Percentiles rank a stretch among this genome's conserved stretches.
These are phyloP conservation scores for Pythium sp. DNA, from an alignment of 352 stramenopile genomes.

Conservation along the genomic window DNA sequence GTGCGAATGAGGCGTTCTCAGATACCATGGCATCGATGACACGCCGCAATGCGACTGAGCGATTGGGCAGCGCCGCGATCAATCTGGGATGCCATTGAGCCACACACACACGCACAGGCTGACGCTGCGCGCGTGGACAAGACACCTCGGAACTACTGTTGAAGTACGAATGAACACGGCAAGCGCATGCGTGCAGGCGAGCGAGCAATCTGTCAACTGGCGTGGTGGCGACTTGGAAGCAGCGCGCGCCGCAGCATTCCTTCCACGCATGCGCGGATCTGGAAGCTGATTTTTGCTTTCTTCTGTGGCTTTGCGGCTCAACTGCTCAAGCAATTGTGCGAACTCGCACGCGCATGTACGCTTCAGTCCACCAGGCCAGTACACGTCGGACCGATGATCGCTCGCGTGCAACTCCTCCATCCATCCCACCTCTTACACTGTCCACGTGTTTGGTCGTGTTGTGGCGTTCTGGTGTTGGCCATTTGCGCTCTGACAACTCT, in stretches of 20 bases:
- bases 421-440: background rate
- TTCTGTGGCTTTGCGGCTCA: background rate
- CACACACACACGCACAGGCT: constrained; percentile 3
- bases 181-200: background rate
- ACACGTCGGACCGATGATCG: background rate
- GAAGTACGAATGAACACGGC: background rate
- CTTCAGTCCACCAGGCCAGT: background rate
- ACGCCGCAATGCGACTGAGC: background rate
- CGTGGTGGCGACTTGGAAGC: background rate
- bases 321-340: background rate
- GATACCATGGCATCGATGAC: background rate
- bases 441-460: background rate
- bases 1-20: background rate
- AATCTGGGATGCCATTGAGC: background rate
- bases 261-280: background rate
- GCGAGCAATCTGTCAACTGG: background rate
- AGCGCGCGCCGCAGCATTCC: background rate
- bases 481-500: background rate
- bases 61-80: background rate
- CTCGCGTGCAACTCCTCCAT: background rate
- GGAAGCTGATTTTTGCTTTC: background rate
- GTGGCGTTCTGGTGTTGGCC: constrained; percentile 6
- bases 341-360: background rate
- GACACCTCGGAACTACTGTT: background rate
- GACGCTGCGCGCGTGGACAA: constrained; percentile 3